These are phyloP conservation scores for Fusarium heterosporum DNA, from an alignment of 2,329 filamentous ascomycete genomes.

Conservation along the genomic window DNA sequence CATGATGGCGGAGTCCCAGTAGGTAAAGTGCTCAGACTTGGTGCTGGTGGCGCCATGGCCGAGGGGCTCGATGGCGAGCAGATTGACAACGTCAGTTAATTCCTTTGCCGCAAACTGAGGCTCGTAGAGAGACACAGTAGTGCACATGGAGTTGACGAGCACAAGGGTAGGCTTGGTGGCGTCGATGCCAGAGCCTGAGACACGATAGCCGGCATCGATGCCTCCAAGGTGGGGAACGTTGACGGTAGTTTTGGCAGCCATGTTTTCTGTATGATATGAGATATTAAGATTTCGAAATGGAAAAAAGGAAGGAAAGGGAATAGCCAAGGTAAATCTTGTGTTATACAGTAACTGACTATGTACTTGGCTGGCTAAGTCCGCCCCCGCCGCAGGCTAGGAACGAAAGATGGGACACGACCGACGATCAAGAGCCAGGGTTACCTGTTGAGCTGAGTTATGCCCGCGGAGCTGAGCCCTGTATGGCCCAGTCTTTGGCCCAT, in stretches of 20 bases:
- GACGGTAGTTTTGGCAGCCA: slow-evolving; percentile 58
- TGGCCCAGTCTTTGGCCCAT: slow-evolving; percentile 19
- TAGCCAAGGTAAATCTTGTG: not conserved
- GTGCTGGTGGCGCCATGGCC: slow-evolving; percentile 62
- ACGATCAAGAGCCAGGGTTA: slow-evolving; percentile 24
- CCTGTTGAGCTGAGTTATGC: not conserved
- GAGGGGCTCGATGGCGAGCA: slow-evolving; percentile 65
- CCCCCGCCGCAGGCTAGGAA: not conserved
- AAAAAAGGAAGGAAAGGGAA: slow-evolving; percentile 1
- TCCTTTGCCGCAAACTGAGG: slow-evolving; percentile 56
- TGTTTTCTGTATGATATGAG: slow-evolving; percentile 17
- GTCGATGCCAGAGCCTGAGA: slow-evolving; percentile 59
- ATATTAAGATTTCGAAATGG: not conserved
- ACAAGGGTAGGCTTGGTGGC: slow-evolving; percentile 62
- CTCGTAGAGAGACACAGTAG: slow-evolving; percentile 60
- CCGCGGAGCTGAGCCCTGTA: slow-evolving; percentile 1
- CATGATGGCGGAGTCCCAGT: slow-evolving; percentile 67
- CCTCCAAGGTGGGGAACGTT: slow-evolving; percentile 61
- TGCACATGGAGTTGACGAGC: slow-evolving; percentile 65
- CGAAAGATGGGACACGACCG: not conserved
- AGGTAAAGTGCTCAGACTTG: slow-evolving; percentile 62
- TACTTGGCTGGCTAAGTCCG: not conserved
- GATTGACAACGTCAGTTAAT: slow-evolving; percentile 58
- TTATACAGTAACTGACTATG: slow-evolving; percentile 13
- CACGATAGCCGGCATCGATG: slow-evolving; percentile 59